phyloP scores from a whole-genome alignment of 2,329 filamentous ascomycete species.

The Aspergillus clavatus region DNA sequence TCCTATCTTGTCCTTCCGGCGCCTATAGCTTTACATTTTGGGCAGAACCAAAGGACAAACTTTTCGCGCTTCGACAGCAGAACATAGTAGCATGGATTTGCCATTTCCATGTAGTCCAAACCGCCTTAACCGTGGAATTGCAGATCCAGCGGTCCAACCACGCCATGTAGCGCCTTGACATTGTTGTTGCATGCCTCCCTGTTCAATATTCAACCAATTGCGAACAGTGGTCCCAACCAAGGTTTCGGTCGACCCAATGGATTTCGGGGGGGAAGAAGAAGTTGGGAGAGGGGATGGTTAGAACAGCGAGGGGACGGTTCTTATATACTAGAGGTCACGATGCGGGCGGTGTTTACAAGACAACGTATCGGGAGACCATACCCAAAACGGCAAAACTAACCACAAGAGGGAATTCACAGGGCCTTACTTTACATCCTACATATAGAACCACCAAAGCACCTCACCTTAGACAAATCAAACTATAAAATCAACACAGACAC shows the following conservation, averaged over 20 bases:
- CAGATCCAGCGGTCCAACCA: not conserved
- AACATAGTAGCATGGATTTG: not conserved
- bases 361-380: not conserved
- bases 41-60: no score
- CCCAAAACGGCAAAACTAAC: not conserved
- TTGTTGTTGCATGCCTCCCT: not conserved
- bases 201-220: no score
- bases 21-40: no score
- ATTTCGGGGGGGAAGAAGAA: no score
- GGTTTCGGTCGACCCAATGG: not conserved
- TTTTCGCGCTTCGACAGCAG: not conserved
- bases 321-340: not conserved
- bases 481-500: constrained; percentile 8
- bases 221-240: not conserved
- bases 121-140: not conserved
- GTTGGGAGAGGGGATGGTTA: no score
- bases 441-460: not conserved
- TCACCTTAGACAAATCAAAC: not conserved
- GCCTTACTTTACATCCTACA: not conserved
- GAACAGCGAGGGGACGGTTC: no score
- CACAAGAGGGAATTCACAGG: not conserved
- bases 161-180: not conserved
- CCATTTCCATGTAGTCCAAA: no score
- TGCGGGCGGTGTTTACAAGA: not conserved
- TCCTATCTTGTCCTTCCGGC: no score